Evolutionary conservation across 1,139 yeast species (phyloP), one percentile per base, ranked within the genome.

Genomic region (Magnusiomyces ingens): DNA sequence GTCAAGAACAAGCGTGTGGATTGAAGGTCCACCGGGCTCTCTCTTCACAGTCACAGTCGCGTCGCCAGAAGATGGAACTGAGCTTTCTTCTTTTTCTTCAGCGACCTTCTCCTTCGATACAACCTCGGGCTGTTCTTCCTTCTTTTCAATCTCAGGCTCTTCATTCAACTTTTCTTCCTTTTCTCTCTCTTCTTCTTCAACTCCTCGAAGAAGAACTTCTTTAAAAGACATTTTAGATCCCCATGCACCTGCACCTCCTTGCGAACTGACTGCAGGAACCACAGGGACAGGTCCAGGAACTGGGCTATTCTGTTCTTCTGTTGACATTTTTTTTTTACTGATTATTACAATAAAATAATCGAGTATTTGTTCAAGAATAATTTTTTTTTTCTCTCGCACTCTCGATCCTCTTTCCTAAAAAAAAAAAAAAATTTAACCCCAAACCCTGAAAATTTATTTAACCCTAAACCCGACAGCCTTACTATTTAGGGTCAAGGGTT

Each of bases 1-100:
- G 76, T 93, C 99, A 60, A 93, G 76, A 15, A 93, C 85, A 55
- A 93, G 73, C 42, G 26, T 46, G 18, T 46, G 43, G 13, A 46
- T 32, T 2, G 12, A 11, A 11, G 49, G 49, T 10, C 37, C 49
- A 18, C 42, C 49, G 4, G 42, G 43, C 5, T 22, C 26, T 13
- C 29, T 17, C 4, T 46, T 41, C 2, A 46, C 49, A n/a, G 49
- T 46, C 13, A 15, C 42, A 2, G 49, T 46, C 17, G 41, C 32
- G n/a, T 46, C n/a, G 6, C 36, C 49, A 19, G 32, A 26, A 5
- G 32, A 5, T 5, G 32, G 32, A 26, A 26, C 8, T 26, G 32
- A 26, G 8, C 8, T 26, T 26, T 26, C 32, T 26, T 26, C 8
- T 26, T 26, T 8, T 26, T 26, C 32, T 26, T 26, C 32, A n/a